Evolutionary conservation across 805 yeast species (phyloP), one percentile per base, ranked within the genome.

Genomic region (Jamesozyma lodderae): DNA sequence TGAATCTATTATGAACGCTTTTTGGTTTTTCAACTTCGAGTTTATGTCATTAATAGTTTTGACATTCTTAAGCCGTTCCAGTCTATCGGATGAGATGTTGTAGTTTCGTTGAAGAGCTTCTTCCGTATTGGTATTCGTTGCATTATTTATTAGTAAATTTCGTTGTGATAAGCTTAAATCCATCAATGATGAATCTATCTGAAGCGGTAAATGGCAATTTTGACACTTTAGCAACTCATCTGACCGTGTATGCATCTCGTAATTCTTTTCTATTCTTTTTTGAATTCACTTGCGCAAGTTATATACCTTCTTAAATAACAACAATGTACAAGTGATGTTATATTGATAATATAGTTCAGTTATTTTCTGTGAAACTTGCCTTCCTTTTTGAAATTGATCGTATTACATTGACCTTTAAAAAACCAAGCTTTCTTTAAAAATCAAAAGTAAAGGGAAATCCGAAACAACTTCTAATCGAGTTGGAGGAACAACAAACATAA

Each of bases 81-180:
- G 28, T 35, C 55, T 47, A 6, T 48, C 59, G 11, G 46, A 32
- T 13, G 62, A 53, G 18, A 55, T 49, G 19, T 41, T 43, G 30
- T 38, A 37, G 20, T 18, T 40, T 6, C 35, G 35, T 4, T 36
- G 43, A 13, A 26, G 20, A 16, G 28, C 30, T 9, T 44, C 45
- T n/a, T 19, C 14, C 6, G 31, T 15, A 14, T 24, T 26, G 14
- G 36, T 13, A 3, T 25, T 20, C 6, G 13, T 27, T 13, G 30
- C 13, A 28, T 37, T 38, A 32, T 60, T 59, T 6, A 64, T 47
- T n/a, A 73, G 44, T 20, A 70, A 55, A 21, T 66, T 64, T 11
- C 63, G 55, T 46, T 72, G 77, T 1, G 73, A 67, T 7, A 63
- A 44, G 30, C 69, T 66, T 14, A 73, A 49, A 39, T 63, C 63